Evolutionary conservation across 2,329 filamentous ascomycete species (phyloP).

Genomic region (Celoporthe dispersa): DNA sequence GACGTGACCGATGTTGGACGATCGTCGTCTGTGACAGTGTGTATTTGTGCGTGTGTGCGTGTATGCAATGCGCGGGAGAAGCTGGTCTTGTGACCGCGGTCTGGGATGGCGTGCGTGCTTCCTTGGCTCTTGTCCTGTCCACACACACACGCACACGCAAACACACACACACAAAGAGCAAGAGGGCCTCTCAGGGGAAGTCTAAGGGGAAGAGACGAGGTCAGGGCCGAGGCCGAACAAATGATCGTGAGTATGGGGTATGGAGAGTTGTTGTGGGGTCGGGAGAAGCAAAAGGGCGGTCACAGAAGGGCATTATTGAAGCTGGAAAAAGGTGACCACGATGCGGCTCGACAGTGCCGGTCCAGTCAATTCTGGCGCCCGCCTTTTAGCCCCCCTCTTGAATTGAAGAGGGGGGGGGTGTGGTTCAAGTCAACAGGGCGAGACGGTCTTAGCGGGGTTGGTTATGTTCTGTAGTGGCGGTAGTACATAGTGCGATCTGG

Average conservation of each 20-base stretch:
- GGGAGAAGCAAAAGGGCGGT: slow-evolving; percentile 25
- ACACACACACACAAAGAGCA: not conserved
- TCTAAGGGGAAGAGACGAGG: not conserved
- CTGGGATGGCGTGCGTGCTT: slow-evolving; percentile 3
- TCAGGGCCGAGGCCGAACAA: slow-evolving; percentile 6
- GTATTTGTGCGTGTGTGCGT: not conserved
- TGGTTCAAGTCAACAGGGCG: not conserved
- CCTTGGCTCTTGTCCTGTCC: slow-evolving; percentile 9
- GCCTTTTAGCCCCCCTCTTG: slow-evolving; percentile 1
- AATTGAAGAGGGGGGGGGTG: not conserved
- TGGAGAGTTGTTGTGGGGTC: not conserved
- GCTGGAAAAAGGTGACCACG: slow-evolving; percentile 9
- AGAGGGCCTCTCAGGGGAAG: slow-evolving; percentile 10
- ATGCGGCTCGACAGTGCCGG: not conserved
- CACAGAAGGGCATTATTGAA: slow-evolving; percentile 17
- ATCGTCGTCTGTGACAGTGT: slow-evolving; percentile 1
- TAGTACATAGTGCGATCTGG: not conserved
- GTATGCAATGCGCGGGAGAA: slow-evolving; percentile 2
- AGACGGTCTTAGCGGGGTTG: not conserved
- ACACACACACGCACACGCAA: not conserved
- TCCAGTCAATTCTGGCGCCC: slow-evolving; percentile 1
- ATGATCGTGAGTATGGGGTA: slow-evolving; percentile 14
- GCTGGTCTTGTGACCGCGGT: slow-evolving; percentile 3
- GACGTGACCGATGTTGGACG: not conserved
- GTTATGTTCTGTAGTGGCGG: not conserved